Percentiles rank a stretch among this genome's conserved stretches.
phyloP scores from a whole-genome alignment of 345 rosid species.

The Lagerstroemia speciosa region DNA sequence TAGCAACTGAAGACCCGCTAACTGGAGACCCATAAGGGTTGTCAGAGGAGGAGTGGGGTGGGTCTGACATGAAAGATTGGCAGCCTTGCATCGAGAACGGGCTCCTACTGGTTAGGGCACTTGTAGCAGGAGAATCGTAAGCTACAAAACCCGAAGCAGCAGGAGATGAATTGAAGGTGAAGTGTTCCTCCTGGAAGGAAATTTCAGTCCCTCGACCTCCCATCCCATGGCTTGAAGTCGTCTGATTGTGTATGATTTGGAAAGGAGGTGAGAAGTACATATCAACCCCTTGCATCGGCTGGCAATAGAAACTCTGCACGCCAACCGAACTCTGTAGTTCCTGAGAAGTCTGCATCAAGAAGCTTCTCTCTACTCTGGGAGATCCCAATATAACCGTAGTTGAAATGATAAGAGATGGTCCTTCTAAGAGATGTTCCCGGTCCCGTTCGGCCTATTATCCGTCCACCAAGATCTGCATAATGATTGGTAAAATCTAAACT shows the following conservation, averaged over 20 bases:
- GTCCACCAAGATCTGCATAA: neutral
- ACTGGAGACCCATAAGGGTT: slow-evolving; percentile 60
- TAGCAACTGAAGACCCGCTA: slow-evolving; percentile 57
- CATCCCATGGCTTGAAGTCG: slow-evolving; percentile 26
- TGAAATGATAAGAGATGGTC: neutral
- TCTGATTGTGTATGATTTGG: slow-evolving; percentile 39
- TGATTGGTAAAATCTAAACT: neutral
- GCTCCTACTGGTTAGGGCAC: slow-evolving; percentile 51
- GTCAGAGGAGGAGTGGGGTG: slow-evolving; percentile 52
- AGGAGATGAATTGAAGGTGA: slow-evolving; percentile 78
- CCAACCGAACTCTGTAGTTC: slow-evolving; percentile 43
- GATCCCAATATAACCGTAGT: neutral
- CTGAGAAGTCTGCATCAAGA: slow-evolving; percentile 64
- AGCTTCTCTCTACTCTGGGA: neutral
- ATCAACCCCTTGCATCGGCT: slow-evolving; percentile 28
- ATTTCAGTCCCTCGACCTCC: slow-evolving; percentile 32
- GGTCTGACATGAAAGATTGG: slow-evolving; percentile 64
- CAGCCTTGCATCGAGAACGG: slow-evolving; percentile 86
- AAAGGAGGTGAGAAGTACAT: slow-evolving; percentile 35
- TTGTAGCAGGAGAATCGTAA: slow-evolving; percentile 56
- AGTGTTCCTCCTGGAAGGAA: slow-evolving; percentile 49
- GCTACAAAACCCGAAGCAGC: slow-evolving; percentile 29
- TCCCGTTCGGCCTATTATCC: neutral
- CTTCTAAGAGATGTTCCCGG: neutral
- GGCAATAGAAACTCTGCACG: slow-evolving; percentile 42